Evolutionary conservation across 1,284 basidiomycete genomes (phyloP).

Genomic region (Stygiomarasmius scandens): DNA sequence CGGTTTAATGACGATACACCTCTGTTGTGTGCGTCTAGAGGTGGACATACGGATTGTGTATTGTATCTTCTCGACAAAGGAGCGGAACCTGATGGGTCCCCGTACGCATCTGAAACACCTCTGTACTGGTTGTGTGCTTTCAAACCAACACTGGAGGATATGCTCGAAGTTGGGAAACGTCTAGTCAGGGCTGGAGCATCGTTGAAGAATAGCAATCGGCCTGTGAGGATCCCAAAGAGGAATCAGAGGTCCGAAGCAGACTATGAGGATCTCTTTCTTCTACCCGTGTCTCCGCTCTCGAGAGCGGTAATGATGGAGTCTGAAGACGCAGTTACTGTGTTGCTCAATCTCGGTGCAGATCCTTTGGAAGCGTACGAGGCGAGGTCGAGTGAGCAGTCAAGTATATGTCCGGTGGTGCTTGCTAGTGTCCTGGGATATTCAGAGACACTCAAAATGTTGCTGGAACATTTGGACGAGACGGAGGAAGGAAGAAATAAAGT

Average conservation of each 20-base stretch:
- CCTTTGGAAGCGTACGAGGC: slow-evolving; percentile 9
- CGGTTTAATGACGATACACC: slow-evolving; percentile 6
- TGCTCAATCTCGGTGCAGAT: slow-evolving; percentile 9
- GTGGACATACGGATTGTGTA: slow-evolving; percentile 5
- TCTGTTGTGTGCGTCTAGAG: slow-evolving; percentile 9
- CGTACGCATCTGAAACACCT: neutral
- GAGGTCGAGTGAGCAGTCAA: neutral
- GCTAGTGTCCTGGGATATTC: slow-evolving; percentile 5
- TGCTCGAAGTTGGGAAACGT: slow-evolving; percentile 5
- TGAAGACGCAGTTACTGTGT: slow-evolving; percentile 6
- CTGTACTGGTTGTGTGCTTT: slow-evolving; percentile 13
- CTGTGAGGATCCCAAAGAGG: no score
- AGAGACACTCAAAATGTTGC: slow-evolving; percentile 6
- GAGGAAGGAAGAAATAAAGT: neutral
- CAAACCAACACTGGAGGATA: slow-evolving; percentile 4
- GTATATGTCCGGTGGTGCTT: slow-evolving; percentile 7
- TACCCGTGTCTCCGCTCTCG: slow-evolving; percentile 14
- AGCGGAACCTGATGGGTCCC: slow-evolving; percentile 1
- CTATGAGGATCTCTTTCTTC: slow-evolving; percentile 9
- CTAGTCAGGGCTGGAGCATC: slow-evolving; percentile 8
- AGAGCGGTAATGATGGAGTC: slow-evolving; percentile 13
- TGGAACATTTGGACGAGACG: slow-evolving; percentile 1
- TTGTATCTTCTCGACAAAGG: slow-evolving; percentile 13
- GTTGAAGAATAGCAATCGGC: neutral
- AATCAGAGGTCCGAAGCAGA: neutral